Base-by-base conservation (phyloP, 306 rosid species). In the Hippophae gyantsensis region DNA sequence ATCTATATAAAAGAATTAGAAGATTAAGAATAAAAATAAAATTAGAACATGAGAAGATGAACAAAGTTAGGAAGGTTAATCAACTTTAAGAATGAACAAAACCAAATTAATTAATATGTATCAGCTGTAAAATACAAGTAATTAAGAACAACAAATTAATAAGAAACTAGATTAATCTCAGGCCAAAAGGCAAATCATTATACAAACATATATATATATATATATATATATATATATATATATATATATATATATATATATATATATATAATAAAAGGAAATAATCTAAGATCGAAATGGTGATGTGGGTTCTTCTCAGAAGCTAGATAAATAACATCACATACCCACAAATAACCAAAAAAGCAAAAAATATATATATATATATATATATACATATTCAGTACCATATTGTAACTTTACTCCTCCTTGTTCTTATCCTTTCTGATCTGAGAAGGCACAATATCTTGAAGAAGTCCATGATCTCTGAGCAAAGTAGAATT, bases 391-490 rank as follows among this genome's bases (percentile, higher is more conserved):
- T 32, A 32, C 2, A 32, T 32, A 32, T 32, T 32, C 38, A 32
- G 38, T 32, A 32, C 38, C 38, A 32, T 32, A 32, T 32, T 32
- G 38, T 32, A 32, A 32, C 38, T 32, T 32, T 32, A 32, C 38
- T 11, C 50, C 25, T 65, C 66, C 27, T 67, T 66, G 50, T 78
- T 60, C 53, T 69, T 64, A 40, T 86, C 73, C 46, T 65, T 78
- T 8, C 61, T 74, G 71, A 79, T 83, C 82, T 79, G 87, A 8
- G 73, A 54, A 13, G 96, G 92, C 52, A 73, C 83, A 10, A 90
- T 64, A 64, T 92, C 99, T 63, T 92, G 82, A 51, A 92, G 89
- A 69, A 92, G 96, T 9, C 99, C 95, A 61, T 83, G 71, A 77
- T 84, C 88, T 62, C 76, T 76, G 8, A 73, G 60, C 65, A 83